Percentiles rank a stretch among this genome's conserved stretches.
These are phyloP conservation scores for Termitomyces sp. DNA, from an alignment of 768 basidiomycete species.

Conservation along the genomic window DNA sequence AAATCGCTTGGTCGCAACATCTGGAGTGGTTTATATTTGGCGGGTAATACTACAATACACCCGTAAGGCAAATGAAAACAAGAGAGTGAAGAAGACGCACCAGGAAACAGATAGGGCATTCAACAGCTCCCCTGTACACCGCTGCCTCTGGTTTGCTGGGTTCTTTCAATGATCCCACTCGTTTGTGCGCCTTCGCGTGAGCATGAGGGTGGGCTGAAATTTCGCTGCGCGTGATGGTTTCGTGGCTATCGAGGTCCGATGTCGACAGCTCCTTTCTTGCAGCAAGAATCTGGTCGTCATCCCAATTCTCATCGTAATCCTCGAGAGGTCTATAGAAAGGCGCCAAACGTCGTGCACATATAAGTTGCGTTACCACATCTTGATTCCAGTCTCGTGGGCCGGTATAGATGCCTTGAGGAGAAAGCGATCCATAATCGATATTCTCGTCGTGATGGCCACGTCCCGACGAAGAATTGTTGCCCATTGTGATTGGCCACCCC, in stretches of 20 bases:
- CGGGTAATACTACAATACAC: conserved; percentile 78
- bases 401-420: conserved; percentile 84
- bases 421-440: conserved; percentile 77
- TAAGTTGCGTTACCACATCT: conserved; percentile 77
- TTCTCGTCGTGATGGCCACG: conserved; percentile 74
- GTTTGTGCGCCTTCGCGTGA: conserved; percentile 40
- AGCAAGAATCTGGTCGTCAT: conserved; percentile 79
- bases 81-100: conserved; percentile 41
- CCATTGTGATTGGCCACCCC: conserved; percentile 42
- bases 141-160: conserved; percentile 68
- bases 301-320: conserved; percentile 87
- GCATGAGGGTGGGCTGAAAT: conserved; percentile 24
- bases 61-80: conserved; percentile 20
- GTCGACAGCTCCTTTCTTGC: conserved; percentile 67
- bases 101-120: conserved; percentile 98
- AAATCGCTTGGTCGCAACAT: conserved; percentile 98
- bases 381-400: conserved; percentile 88
- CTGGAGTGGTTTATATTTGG: conserved; percentile 95
- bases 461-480: conserved; percentile 75
- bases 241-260: conserved; percentile 32
- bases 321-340: conserved; percentile 97
- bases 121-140: conserved; percentile 78
- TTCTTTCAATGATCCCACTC: conserved; percentile 57
- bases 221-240: conserved; percentile 43
- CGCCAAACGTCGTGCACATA: conserved; percentile 81